phyloP scores from a whole-genome alignment of 2,329 filamentous ascomycete genomes.

The Hymenoscyphus infarciens region DNA sequence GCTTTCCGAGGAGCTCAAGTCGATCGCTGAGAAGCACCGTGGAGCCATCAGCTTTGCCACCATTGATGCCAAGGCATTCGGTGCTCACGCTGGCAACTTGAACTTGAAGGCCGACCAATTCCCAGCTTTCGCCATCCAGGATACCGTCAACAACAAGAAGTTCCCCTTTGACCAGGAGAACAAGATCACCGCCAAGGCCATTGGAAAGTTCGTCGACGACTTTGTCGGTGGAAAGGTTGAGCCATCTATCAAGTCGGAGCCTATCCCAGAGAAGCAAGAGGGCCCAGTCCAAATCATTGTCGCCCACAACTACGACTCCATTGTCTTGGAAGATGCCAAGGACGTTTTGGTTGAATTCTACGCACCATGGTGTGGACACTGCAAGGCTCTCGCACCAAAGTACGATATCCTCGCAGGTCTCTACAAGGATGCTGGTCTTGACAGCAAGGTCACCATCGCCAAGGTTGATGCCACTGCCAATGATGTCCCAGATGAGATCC shows the following conservation, averaged over 20 bases:
- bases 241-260: constrained; percentile 97
- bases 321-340: constrained; percentile 92
- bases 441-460: constrained; percentile 83
- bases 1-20: constrained; percentile 74
- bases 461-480: constrained; percentile 97
- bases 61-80: constrained; percentile 91
- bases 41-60: constrained; percentile 96
- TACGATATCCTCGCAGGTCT: constrained; percentile 86
- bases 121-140: constrained; percentile 97
- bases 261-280: constrained; percentile 89
- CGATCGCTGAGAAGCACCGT: constrained; percentile 86
- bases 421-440: constrained; percentile 73
- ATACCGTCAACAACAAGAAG: constrained; percentile 92
- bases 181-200: constrained; percentile 64
- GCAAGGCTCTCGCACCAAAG: constrained; percentile 95
- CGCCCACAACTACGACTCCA: constrained; percentile 86
- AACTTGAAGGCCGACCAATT: constrained; percentile 95
- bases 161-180: constrained; percentile 87
- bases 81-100: constrained; percentile 91
- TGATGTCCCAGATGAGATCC: constrained; percentile 94
- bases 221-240: constrained; percentile 84
- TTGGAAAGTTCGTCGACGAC: constrained; percentile 80
- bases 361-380: constrained; percentile 98
- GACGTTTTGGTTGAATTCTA: constrained; percentile 98
- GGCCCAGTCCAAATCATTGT: constrained; percentile 85